Evolutionary conservation across 2,329 filamentous ascomycete species (phyloP).

Genomic region (Botrytis elliptica): DNA sequence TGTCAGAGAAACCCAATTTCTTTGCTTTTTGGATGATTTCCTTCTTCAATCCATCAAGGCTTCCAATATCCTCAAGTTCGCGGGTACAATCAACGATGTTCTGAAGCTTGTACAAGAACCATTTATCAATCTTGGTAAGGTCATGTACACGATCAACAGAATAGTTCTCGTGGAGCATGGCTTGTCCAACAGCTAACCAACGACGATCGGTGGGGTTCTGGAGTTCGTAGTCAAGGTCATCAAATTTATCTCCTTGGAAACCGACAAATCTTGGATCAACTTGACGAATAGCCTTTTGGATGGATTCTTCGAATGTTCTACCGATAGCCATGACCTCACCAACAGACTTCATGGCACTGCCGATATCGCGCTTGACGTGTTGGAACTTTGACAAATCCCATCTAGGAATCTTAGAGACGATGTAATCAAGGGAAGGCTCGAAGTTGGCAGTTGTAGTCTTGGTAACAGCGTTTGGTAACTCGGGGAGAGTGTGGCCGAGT

Average conservation of each 20-base stretch:
- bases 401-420: conserved; percentile 97
- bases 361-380: conserved; percentile 96
- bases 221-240: conserved; percentile 85
- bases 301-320: conserved; percentile 96
- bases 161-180: conserved; percentile 97
- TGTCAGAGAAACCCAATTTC: conserved; percentile 97
- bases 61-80: conserved; percentile 81
- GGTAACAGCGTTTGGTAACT: conserved; percentile 95
- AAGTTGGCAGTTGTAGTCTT: conserved; percentile 99
- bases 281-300: conserved; percentile 97
- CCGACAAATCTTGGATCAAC: conserved; percentile 90
- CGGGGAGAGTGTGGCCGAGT: conserved; percentile 89
- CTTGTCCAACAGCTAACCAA: conserved; percentile 96
- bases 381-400: conserved; percentile 99
- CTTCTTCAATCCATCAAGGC: conserved; percentile 80
- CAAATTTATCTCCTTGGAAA: conserved; percentile 94
- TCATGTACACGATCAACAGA: conserved; percentile 89
- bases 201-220: conserved; percentile 92
- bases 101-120: conserved; percentile 98
- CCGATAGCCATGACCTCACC: conserved; percentile 99
- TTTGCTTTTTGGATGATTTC: conserved; percentile 88
- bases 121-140: conserved; percentile 97
- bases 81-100: conserved; percentile 91
- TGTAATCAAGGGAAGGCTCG: conserved; percentile 94
- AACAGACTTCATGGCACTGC: conserved; percentile 97